phyloP scores from a whole-genome alignment of 257 asterid species.

The Paulownia fortunei region DNA sequence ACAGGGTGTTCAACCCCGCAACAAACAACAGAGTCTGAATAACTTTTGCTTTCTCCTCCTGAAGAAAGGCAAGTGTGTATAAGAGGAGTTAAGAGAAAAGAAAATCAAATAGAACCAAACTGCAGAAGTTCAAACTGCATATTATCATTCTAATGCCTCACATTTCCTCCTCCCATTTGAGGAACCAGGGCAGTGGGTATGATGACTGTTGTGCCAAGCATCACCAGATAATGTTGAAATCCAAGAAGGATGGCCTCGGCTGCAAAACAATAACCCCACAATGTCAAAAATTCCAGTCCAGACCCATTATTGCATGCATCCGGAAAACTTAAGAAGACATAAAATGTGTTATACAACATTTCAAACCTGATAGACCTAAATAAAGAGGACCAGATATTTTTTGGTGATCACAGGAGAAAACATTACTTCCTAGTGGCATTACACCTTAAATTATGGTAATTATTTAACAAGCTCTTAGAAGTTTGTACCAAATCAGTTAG shows the following conservation, averaged over 20 bases:
- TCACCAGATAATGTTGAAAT: slow-evolving; percentile 90
- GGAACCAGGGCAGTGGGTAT: slow-evolving; percentile 95
- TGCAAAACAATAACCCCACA: slow-evolving; percentile 43
- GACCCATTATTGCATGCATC: background rate
- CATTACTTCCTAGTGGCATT: background rate
- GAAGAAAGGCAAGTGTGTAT: slow-evolving; percentile 11
- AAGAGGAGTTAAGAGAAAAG: background rate
- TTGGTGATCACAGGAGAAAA: background rate
- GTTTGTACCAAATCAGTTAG: background rate
- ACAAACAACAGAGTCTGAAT: slow-evolving; percentile 89
- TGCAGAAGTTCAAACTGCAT: background rate
- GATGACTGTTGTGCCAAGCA: slow-evolving; percentile 90
- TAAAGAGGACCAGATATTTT: background rate
- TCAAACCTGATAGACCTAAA: background rate
- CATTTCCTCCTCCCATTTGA: slow-evolving; percentile 99
- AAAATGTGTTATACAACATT: background rate
- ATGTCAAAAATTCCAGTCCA: slow-evolving; percentile 14
- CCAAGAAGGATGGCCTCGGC: slow-evolving; percentile 97
- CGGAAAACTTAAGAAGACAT: background rate
- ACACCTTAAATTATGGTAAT: background rate
- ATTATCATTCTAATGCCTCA: slow-evolving; percentile 44
- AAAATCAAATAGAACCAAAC: background rate
- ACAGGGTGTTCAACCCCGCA: slow-evolving; percentile 82
- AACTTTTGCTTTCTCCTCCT: slow-evolving; percentile 97
- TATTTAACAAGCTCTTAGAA: background rate